A percentile compares a stretch with the other conserved stretches of the same genome.
Evolutionary conservation across 176 grass and related monocot genomes (phyloP).

Genomic region (Cenchrus purpureus): DNA sequence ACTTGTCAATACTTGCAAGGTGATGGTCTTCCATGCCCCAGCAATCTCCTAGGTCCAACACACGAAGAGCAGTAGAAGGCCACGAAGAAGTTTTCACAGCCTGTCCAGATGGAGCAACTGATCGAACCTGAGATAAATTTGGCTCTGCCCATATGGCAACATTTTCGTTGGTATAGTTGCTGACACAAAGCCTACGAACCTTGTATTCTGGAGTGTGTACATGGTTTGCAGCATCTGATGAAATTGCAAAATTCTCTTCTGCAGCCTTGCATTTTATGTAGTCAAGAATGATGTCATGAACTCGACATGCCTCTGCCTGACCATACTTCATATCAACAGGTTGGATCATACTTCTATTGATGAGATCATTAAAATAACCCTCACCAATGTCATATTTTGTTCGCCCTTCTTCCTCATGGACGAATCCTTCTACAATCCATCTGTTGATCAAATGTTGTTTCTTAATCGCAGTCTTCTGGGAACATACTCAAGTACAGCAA

Average conservation of each 20-base stretch:
- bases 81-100: neutral
- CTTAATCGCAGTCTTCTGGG: neutral
- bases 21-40: neutral
- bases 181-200: neutral
- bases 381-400: neutral
- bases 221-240: neutral
- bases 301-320: neutral
- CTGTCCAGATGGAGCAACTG: neutral
- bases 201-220: neutral
- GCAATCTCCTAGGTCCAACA: neutral
- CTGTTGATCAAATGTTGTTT: neutral
- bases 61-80: neutral
- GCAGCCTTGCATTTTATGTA: neutral
- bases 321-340: neutral
- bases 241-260: neutral
- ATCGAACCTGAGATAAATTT: neutral
- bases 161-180: neutral
- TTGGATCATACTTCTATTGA: slow-evolving; percentile 14
- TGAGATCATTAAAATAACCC: slow-evolving; percentile 24
- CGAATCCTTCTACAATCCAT: slow-evolving; percentile 17
- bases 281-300: slow-evolving; percentile 19
- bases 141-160: neutral
- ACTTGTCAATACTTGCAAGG: neutral
- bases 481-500: slow-evolving; percentile 14
- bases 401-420: neutral